A percentile compares a stretch with the other conserved stretches of the same genome.
Conservation (phyloP, 345 rosid genomes). For the Lepidium aucheri region DNA sequence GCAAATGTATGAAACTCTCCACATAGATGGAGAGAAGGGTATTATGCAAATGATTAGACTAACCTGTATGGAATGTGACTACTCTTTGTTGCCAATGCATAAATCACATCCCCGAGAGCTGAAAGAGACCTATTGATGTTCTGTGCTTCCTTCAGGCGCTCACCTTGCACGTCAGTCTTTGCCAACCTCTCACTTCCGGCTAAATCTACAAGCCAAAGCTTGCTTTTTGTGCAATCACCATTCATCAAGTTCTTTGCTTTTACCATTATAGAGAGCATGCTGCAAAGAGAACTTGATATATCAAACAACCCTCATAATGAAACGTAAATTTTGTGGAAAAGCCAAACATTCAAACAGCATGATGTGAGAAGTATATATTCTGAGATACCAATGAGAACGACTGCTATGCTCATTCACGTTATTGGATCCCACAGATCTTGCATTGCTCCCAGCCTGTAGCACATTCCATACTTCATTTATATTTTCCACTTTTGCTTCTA, state of each 20-base stretch:
- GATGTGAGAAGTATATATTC: background rate
- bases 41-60: background rate
- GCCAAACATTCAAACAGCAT: background rate
- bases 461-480: slow-evolving; percentile 82
- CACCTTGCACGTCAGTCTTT: slow-evolving; percentile 88
- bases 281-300: slow-evolving; percentile 27
- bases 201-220: slow-evolving; percentile 96
- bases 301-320: background rate
- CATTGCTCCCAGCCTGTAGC: slow-evolving; percentile 82
- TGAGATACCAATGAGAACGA: slow-evolving; percentile 83
- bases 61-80: slow-evolving; percentile 93
- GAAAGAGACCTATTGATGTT: slow-evolving; percentile 88
- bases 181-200: slow-evolving; percentile 98
- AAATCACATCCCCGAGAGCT: slow-evolving; percentile 91
- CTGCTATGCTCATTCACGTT: slow-evolving; percentile 97
- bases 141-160: slow-evolving; percentile 93
- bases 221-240: slow-evolving; percentile 91
- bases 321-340: background rate
- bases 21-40: background rate
- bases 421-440: slow-evolving; percentile 94
- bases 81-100: slow-evolving; percentile 80
- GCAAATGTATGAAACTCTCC: background rate
- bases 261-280: slow-evolving; percentile 92
- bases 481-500: slow-evolving; percentile 72
- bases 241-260: slow-evolving; percentile 71